These are phyloP conservation scores for Suhomyces chickasaworum DNA, from an alignment of 1,139 yeast genomes.

Conservation along the genomic window DNA sequence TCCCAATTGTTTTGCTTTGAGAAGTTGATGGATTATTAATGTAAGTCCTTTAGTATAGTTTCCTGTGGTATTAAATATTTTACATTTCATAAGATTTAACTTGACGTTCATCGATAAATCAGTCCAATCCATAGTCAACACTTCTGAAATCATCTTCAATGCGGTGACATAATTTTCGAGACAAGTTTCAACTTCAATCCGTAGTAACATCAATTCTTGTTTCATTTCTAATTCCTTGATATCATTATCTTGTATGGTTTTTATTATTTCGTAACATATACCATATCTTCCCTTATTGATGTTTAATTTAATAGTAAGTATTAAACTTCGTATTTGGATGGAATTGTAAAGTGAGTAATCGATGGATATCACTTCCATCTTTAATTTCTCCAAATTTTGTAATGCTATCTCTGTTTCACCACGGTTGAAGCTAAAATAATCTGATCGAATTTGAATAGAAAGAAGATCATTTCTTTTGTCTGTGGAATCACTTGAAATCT, in stretches of 20 bases:
- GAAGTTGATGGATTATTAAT: slow-evolving; percentile 46
- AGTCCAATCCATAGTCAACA: slow-evolving; percentile 25
- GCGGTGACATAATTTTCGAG: slow-evolving; percentile 39
- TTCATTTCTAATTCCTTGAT: slow-evolving; percentile 35
- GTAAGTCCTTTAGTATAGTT: slow-evolving; percentile 46
- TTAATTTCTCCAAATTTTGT: slow-evolving; percentile 29
- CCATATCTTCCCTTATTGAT: slow-evolving; percentile 39
- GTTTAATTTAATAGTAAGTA: slow-evolving; percentile 39
- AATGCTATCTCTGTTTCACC: slow-evolving; percentile 47
- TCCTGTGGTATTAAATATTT: slow-evolving; percentile 38
- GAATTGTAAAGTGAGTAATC: slow-evolving; percentile 40
- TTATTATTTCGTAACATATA: slow-evolving; percentile 27
- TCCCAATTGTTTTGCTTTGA: slow-evolving; percentile 44
- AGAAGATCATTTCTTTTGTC: slow-evolving; percentile 31
- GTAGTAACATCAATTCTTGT: slow-evolving; percentile 30
- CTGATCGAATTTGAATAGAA: slow-evolving; percentile 42
- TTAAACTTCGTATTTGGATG: slow-evolving; percentile 39
- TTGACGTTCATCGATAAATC: slow-evolving; percentile 45
- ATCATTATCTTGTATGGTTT: slow-evolving; percentile 26
- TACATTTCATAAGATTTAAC: slow-evolving; percentile 48
- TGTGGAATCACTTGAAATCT: slow-evolving; percentile 42
- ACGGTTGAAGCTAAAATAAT: slow-evolving; percentile 28
- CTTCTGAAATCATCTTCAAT: slow-evolving; percentile 33
- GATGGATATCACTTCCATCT: slow-evolving; percentile 20
- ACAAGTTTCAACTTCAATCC: slow-evolving; percentile 23